Evolutionary conservation across 768 basidiomycete genomes (phyloP), one percentile per base, ranked within the genome.

Genomic region (Crassisporium funariophilum): DNA sequence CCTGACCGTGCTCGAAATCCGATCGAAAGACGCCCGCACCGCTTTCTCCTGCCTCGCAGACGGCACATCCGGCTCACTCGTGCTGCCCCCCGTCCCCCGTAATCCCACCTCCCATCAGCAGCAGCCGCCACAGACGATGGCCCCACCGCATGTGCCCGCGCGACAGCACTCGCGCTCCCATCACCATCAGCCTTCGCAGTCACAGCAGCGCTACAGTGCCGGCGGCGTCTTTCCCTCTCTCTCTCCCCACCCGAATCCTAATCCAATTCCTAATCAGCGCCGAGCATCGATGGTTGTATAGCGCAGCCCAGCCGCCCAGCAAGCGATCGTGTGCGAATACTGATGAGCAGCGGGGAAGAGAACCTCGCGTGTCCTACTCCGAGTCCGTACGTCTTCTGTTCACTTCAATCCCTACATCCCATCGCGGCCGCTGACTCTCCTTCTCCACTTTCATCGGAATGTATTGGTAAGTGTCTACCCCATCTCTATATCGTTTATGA

Each of bases 21-120:
- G 75, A 21, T 67, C 71, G 1, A 60, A 71, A 0, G 82, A 86
- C 35, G 79, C 78, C 2, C 71, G 83, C 19, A 62, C 65, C 0
- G 69, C 69, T 0, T 82, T 79, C 53, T 44, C 66, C 2, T 68
- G 77, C 11, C 66, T 78, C 50, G 64, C 82, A 34, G 54, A 52
- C 1, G 74, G 76, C 4, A 72, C 71, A 23, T 73, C 72, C n/a
- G 74, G 75, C 0, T 68, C 24, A 25, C 42, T 78, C 51, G 69
- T 74, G 17, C 61, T 72, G 22, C 55, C 64, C 0, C 29, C 29
- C 29, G 11, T 31, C n/a, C 29, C 29, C n/a, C 29, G n/a, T 3
- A 13, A 7, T 29, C 29, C 29, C n/a, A 31, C 29, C 29, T n/a
- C 10, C 29, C 5, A 3, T 31, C 15, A 5, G 29, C 17, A n/a